A percentile compares a stretch with the other conserved stretches of the same genome.
Conservation (phyloP, 2,329 filamentous ascomycete species). For the Trichophyton simii region DNA sequence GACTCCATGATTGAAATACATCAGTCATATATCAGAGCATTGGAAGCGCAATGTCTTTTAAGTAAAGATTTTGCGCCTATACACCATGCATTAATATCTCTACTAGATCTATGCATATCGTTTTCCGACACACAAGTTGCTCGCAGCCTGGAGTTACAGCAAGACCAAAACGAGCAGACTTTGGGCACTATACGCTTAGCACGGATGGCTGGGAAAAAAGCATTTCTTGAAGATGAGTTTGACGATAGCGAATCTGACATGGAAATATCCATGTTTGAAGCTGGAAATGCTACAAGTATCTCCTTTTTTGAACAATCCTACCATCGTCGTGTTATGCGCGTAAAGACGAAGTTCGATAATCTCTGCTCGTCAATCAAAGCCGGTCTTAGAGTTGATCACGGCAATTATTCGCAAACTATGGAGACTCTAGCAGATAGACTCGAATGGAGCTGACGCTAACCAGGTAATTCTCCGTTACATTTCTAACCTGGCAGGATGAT, state of each 20-base stretch:
- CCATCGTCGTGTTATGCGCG: slow-evolving; percentile 40
- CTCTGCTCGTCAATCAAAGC: slow-evolving; percentile 58
- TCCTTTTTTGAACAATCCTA: slow-evolving; percentile 35
- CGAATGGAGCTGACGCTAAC: slow-evolving; percentile 35
- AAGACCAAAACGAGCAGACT: slow-evolving; percentile 23
- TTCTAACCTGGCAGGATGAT: not conserved
- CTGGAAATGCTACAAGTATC: slow-evolving; percentile 30
- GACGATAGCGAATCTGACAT: slow-evolving; percentile 18
- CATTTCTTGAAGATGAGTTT: slow-evolving; percentile 15
- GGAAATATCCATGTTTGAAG: slow-evolving; percentile 27
- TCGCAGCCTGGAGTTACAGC: slow-evolving; percentile 28
- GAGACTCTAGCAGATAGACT: slow-evolving; percentile 71
- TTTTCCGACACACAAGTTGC: slow-evolving; percentile 49
- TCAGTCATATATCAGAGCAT: slow-evolving; percentile 46
- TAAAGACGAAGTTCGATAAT: slow-evolving; percentile 52
- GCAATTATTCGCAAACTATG: slow-evolving; percentile 61
- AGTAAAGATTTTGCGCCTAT: slow-evolving; percentile 57
- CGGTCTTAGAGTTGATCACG: slow-evolving; percentile 60
- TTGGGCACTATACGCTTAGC: slow-evolving; percentile 11
- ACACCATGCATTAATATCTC: slow-evolving; percentile 56
- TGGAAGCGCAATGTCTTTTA: slow-evolving; percentile 58
- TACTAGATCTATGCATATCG: slow-evolving; percentile 61
- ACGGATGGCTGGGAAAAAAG: slow-evolving; percentile 10
- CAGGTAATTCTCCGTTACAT: not conserved
- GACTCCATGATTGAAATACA: slow-evolving; percentile 70